Base-by-base conservation (phyloP, 2,329 filamentous ascomycete genomes). In the Lomentospora prolificans region DNA sequence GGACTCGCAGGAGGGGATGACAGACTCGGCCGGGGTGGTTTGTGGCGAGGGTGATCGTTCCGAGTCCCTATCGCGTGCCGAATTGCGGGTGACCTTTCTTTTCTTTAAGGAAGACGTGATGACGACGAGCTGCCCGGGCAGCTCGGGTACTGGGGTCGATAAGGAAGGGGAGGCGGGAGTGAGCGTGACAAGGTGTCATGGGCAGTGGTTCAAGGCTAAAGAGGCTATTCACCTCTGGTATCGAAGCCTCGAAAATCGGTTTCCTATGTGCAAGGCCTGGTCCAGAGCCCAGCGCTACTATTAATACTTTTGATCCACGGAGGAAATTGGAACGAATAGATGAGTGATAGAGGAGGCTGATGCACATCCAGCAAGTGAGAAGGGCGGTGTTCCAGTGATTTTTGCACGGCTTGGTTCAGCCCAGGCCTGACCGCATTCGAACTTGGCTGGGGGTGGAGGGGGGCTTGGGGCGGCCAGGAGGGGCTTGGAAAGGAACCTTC, bases 31-130 rank as follows among this genome's bases (percentile, higher is more conserved):
- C 48, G 67, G 70, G n/a, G 66, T 62, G 57, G 68, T 67, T 57
- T 71, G 69, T 41, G 69, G 70, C 25, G 66, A 64, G 54, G 69
- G 67, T 60, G 59, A 58, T 50, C 61, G 65, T 60, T 65, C 61
- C 54, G 64, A 67, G 62, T 69, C 68, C 59, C 69, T 65, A 67
- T 77, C 72, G 66, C 69, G 67, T 62, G 70, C 67, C 60, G 70
- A 68, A 66, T 70, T 73, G 63, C 74, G 77, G 66, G 71, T 60
- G 57, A 85, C 79, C 79, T 81, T 85, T 77, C 82, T 78, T 82
- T 85, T 86, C 81, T 85, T 86, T 78, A 74, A 77, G 75, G 81
- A 85, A 82, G 82, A 85, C 82, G 82, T 86, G 71, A 78, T 86
- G 82, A 79, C 75, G 69, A 77, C 72, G 82, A 85, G 82, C 82